Base-by-base conservation (phyloP, 148 eudicot genomes). In the Selenicereus undatus region DNA sequence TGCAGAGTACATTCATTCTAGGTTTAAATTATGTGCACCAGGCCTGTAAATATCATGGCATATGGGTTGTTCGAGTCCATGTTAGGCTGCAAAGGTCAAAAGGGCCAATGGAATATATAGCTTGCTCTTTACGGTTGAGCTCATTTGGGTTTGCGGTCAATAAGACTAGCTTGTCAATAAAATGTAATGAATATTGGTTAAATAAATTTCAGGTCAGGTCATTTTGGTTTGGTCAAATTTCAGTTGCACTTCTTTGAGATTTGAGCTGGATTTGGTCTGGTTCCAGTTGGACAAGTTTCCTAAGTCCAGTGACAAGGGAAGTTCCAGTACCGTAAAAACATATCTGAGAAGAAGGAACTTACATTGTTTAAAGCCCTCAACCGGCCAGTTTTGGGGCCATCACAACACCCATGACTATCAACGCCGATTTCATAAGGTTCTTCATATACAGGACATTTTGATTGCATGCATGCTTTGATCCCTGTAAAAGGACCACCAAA, bases 311-410 rank as follows among this genome's bases (percentile, higher is more conserved):
- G 43, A 39, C 43, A 39, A 39, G 43, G 43, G 43, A 39, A 39
- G 43, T 39, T 7, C 43, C 43, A 4, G 7, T 4, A 39, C 43
- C 3, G 43, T 39, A 39, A 39, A 39, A 39, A 4, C 1, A 7
- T 39, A 39, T 39, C 43, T 39, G 8, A 39, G 43, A 39, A 39
- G 3, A 39, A 76, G 39, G 39, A 74, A 56, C 97, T 88, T 86
- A 93, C 98, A 82, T 90, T 86, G 43, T 76, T 74, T 79, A 79
- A 36, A 75, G 70, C 88, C 77, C 88, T 88, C 45, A 93, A 86
- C 87, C 99, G 88, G 81, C 99, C 99, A 48, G 84, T 86, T 89
- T 81, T 89, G 26, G 99, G 98, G 68, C 93, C 99, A 71, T 82
- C 79, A 75, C 74, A n/a, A 81, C 89, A 92, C 22, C 98, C 97